These are phyloP conservation scores for Vicia sativa DNA, from an alignment of 306 rosid genomes.

Conservation along the genomic window DNA sequence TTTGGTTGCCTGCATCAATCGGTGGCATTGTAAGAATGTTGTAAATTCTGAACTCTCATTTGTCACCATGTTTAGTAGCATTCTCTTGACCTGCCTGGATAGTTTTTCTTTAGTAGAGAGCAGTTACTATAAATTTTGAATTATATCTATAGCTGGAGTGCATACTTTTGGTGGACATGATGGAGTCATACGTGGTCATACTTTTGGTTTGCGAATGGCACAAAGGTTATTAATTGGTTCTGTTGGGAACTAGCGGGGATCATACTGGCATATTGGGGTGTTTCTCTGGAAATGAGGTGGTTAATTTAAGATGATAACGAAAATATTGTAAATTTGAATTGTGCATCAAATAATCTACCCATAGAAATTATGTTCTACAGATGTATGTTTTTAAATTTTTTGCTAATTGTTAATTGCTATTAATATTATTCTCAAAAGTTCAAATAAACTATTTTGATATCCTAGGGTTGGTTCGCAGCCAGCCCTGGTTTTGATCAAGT, in stretches of 20 bases:
- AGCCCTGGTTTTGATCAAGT: constrained; percentile 1
- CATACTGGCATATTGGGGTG: constrained; percentile 39
- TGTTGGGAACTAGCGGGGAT: constrained; percentile 45
- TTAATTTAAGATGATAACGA: constrained; percentile 52
- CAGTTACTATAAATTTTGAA: constrained; percentile 58
- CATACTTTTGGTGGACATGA: constrained; percentile 48
- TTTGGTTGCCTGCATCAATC: constrained; percentile 52
- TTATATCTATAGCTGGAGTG: constrained; percentile 49
- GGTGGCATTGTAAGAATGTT: constrained; percentile 42
- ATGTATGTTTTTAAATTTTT: constrained; percentile 36
- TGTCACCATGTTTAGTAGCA: constrained; percentile 46
- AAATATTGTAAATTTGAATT: constrained; percentile 69
- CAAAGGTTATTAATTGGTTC: constrained; percentile 44
- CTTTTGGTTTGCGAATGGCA: constrained; percentile 50
- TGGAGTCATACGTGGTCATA: constrained; percentile 43
- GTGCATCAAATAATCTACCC: constrained; percentile 57
- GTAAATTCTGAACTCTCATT: constrained; percentile 53
- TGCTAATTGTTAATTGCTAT: constrained; percentile 43
- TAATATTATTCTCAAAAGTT: constrained; percentile 44
- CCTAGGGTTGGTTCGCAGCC: background rate
- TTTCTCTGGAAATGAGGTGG: constrained; percentile 44
- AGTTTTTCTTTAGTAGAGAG: constrained; percentile 48
- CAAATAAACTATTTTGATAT: constrained; percentile 31
- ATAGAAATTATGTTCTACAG: constrained; percentile 56
- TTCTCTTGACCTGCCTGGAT: constrained; percentile 55